phyloP scores from a whole-genome alignment of 805 yeast species.

The Limtongia smithiae region DNA sequence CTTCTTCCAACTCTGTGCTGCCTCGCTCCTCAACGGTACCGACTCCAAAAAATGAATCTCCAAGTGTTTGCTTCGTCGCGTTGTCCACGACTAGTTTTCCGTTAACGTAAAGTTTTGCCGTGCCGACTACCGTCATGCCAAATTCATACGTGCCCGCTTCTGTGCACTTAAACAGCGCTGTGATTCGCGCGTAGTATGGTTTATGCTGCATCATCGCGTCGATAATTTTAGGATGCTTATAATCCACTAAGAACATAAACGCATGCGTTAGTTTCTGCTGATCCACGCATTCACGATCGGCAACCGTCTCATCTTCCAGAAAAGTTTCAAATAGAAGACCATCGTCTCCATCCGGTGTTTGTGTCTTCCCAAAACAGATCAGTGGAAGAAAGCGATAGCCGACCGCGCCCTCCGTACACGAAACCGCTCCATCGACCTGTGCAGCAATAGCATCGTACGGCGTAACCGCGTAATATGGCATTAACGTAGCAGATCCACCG shows the following conservation, averaged over 20 bases:
- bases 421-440: slow-evolving; percentile 3
- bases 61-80: slow-evolving; percentile 49
- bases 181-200: slow-evolving; percentile 45
- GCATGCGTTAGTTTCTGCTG: neutral
- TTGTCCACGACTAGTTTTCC: slow-evolving; percentile 55
- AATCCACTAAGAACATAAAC: slow-evolving; percentile 11
- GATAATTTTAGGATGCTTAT: slow-evolving; percentile 5
- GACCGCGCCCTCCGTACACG: slow-evolving; percentile 9
- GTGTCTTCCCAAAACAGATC: neutral
- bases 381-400: slow-evolving; percentile 11
- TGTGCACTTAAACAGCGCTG: slow-evolving; percentile 47
- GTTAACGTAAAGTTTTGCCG: slow-evolving; percentile 53
- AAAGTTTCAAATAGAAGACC: slow-evolving; percentile 5
- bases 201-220: neutral
- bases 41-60: slow-evolving; percentile 50
- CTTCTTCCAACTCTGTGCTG: slow-evolving; percentile 42
- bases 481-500: slow-evolving; percentile 22
- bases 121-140: slow-evolving; percentile 53
- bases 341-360: slow-evolving; percentile 7
- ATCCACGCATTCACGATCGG: slow-evolving; percentile 5
- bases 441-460: slow-evolving; percentile 20
- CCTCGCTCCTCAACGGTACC: slow-evolving; percentile 54
- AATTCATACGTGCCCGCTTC: slow-evolving; percentile 49
- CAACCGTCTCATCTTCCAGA: neutral
- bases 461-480: slow-evolving; percentile 17